phyloP scores from a whole-genome alignment of 2,329 filamentous ascomycete species.

The Aspergillus pseudoviridinutans region DNA sequence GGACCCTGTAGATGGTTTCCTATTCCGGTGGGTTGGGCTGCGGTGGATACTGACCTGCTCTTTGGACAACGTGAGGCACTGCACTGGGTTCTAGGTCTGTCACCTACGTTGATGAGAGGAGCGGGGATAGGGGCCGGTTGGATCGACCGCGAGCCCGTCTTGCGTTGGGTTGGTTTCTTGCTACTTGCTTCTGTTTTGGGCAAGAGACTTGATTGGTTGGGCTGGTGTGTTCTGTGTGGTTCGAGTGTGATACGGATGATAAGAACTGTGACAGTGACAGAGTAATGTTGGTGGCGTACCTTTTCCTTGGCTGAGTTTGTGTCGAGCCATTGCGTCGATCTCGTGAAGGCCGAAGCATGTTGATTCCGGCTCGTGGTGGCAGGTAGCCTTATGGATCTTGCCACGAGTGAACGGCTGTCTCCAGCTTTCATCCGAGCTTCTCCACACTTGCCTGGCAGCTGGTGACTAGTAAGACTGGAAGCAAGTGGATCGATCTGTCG shows the following conservation, averaged over 20 bases:
- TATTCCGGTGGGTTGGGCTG: not conserved
- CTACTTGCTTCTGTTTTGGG: not conserved
- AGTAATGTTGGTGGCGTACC: not conserved
- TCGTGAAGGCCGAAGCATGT: not conserved
- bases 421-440: too few species aligned
- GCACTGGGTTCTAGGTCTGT: not conserved
- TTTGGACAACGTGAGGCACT: not conserved
- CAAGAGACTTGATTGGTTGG: not conserved
- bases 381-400: not conserved
- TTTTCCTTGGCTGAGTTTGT: not conserved
- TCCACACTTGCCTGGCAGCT: too few species aligned
- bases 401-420: not conserved
- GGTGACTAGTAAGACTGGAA: too few species aligned
- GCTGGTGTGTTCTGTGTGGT: not conserved
- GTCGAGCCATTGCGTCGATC: not conserved
- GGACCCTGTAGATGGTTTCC: not conserved
- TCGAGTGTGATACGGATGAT: not conserved
- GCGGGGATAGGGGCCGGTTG: not conserved
- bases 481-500: not conserved
- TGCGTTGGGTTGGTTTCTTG: not conserved
- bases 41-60: not conserved
- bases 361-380: not conserved
- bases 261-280: not conserved
- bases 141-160: not conserved
- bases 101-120: not conserved